These are phyloP conservation scores for Hippophae tibetana DNA, from an alignment of 306 rosid species.

Conservation along the genomic window DNA sequence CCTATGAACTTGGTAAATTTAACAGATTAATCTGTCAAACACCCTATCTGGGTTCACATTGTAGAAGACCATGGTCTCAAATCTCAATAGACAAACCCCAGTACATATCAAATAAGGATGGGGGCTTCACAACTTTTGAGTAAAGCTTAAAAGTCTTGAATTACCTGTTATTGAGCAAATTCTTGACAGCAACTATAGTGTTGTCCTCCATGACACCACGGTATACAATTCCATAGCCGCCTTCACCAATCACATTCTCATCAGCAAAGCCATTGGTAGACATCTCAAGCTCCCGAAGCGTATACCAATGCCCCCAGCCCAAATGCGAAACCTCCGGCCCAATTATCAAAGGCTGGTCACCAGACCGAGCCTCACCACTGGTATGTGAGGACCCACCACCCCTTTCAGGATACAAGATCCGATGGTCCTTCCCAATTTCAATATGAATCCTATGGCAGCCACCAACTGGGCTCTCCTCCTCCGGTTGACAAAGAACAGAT, in stretches of 20 bases:
- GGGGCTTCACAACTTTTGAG: neutral
- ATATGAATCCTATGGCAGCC: slow-evolving; percentile 35
- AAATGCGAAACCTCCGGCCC: slow-evolving; percentile 57
- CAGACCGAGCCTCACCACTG: slow-evolving; percentile 41
- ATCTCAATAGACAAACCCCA: neutral
- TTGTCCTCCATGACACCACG: slow-evolving; percentile 41
- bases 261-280: slow-evolving; percentile 48
- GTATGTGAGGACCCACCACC: slow-evolving; percentile 42
- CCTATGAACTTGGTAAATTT: neutral
- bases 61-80: neutral
- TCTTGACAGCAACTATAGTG: slow-evolving; percentile 39
- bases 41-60: slow-evolving; percentile 5
- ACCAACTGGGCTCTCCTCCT: slow-evolving; percentile 24
- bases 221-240: slow-evolving; percentile 62
- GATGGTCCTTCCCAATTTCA: slow-evolving; percentile 55
- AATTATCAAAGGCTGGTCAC: slow-evolving; percentile 30
- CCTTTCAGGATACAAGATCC: slow-evolving; percentile 51
- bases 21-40: neutral
- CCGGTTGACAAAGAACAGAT: slow-evolving; percentile 27
- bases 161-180: slow-evolving; percentile 53
- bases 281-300: slow-evolving; percentile 50
- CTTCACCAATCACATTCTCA: slow-evolving; percentile 61
- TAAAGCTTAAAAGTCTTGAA: neutral
- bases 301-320: slow-evolving; percentile 67
- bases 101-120: no score